phyloP scores from a whole-genome alignment of 2,329 filamentous ascomycete genomes.

The Dothistroma pini region DNA sequence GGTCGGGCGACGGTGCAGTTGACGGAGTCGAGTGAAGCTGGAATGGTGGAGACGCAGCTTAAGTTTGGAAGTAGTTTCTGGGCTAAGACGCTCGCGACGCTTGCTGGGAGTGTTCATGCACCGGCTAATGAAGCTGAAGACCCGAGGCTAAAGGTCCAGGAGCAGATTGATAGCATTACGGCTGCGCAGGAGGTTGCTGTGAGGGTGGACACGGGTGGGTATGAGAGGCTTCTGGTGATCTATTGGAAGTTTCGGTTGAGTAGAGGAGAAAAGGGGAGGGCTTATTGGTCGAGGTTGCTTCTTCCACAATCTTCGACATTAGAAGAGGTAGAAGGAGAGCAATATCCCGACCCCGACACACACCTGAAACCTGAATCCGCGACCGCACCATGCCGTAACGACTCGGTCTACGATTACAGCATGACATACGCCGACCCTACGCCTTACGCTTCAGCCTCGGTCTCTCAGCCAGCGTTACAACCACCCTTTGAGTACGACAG shows the following conservation, averaged over 20 bases:
- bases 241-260: constrained; percentile 31
- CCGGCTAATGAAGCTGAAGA: constrained; percentile 15
- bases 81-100: constrained; percentile 37
- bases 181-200: constrained; percentile 44
- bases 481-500: constrained; percentile 34
- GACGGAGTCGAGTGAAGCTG: constrained; percentile 13
- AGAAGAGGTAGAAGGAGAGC: not conserved
- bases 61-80: constrained; percentile 46
- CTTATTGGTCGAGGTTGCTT: constrained; percentile 29
- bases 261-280: constrained; percentile 18
- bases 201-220: constrained; percentile 24
- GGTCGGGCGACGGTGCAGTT: constrained; percentile 19
- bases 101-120: constrained; percentile 25
- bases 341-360: not conserved
- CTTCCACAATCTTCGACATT: constrained; percentile 14
- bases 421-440: constrained; percentile 12
- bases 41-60: constrained; percentile 28
- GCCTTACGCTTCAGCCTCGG: constrained; percentile 2
- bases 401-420: constrained; percentile 24
- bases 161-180: constrained; percentile 36
- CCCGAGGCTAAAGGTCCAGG: constrained; percentile 27
- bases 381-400: constrained; percentile 6
- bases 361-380: constrained; percentile 13
- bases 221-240: constrained; percentile 30
- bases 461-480: constrained; percentile 21